Conservation (phyloP, 2,329 filamentous ascomycete genomes). For the Xylaria sp. region DNA sequence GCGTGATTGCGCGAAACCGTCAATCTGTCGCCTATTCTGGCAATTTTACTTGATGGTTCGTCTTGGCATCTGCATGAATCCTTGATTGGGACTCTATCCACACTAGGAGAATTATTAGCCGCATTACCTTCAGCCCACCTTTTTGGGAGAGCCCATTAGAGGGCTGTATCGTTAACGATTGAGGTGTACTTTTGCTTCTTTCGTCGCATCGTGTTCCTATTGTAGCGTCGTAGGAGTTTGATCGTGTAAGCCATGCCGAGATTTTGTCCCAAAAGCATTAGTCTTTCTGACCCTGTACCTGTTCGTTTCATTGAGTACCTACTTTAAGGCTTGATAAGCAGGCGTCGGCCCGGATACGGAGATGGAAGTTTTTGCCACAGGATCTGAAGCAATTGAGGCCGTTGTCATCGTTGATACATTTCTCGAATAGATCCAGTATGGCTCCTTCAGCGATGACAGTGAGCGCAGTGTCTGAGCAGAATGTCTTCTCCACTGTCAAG, state of each 20-base stretch:
- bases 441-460: constrained; percentile 33
- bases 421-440: constrained; percentile 28
- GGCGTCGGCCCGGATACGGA: not conserved
- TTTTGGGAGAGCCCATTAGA: not conserved
- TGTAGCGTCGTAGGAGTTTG: not conserved
- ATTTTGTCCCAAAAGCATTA: not conserved
- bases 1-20: constrained; percentile 1
- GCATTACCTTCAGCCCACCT: constrained; percentile 1
- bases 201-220: not conserved
- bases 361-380: constrained; percentile 7
- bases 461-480: constrained; percentile 28
- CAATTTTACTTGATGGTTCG: constrained; percentile 10
- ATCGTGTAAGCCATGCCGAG: not conserved
- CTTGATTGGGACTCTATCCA: not conserved
- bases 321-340: constrained; percentile 15
- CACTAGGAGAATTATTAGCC: constrained; percentile 19
- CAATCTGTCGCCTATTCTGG: not conserved
- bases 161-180: not conserved
- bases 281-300: not conserved
- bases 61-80: constrained; percentile 28
- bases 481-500: constrained; percentile 29
- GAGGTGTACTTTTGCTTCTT: not conserved
- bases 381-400: not conserved
- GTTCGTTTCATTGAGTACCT: not conserved
- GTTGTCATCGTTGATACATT: constrained; percentile 1